phyloP scores from a whole-genome alignment of 176 grass and related monocot species.

The Cocos nucifera region DNA sequence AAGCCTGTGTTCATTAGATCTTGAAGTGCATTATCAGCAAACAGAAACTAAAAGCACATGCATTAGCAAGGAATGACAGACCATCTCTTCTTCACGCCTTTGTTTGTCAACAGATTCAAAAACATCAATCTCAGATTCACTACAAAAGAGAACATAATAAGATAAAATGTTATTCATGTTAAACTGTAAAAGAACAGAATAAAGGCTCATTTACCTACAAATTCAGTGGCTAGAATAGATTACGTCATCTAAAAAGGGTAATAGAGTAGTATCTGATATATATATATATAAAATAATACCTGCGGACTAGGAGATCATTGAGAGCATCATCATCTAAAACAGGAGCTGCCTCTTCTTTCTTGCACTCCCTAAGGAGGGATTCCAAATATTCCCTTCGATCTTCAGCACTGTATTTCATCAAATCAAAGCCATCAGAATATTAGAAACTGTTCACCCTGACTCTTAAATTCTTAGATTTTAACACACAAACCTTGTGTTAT shows the following conservation, averaged over 20 bases:
- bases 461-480: no score
- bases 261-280: not conserved
- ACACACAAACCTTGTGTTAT: conserved; percentile 74
- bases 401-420: conserved; percentile 67
- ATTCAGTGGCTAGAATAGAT: no score
- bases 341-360: conserved; percentile 93
- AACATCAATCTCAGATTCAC: conserved; percentile 91
- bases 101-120: conserved; percentile 94
- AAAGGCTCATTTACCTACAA: no score
- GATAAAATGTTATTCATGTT: no score
- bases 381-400: conserved; percentile 96
- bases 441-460: no score
- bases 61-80: conserved; percentile 13
- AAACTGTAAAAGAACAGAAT: no score
- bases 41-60: no score
- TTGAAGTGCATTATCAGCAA: no score
- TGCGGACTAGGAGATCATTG: conserved; percentile 86
- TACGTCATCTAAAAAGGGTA: no score
- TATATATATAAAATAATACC: conserved; percentile 27
- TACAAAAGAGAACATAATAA: conserved; percentile 27
- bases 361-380: conserved; percentile 82
- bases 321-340: conserved; percentile 91
- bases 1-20: no score
- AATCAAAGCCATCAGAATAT: not conserved
- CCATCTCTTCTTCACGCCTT: conserved; percentile 79